Conservation (phyloP, 164 flowering plant genomes). For the Cinnamomum chago region DNA sequence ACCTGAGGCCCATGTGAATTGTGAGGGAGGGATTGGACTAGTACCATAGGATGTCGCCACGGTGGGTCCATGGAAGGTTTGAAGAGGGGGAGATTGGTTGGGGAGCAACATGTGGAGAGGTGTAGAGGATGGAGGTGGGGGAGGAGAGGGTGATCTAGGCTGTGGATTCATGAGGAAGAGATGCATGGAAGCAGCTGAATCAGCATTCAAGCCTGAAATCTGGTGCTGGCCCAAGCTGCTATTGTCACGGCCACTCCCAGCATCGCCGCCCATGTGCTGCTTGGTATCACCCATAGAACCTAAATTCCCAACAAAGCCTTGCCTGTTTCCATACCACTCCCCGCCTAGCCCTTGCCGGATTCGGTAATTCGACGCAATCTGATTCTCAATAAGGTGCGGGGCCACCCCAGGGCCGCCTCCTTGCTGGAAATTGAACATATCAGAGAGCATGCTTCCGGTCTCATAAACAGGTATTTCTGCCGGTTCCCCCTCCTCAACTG, state of each 20-base stretch:
- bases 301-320: conserved; percentile 22
- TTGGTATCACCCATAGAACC: conserved; percentile 31
- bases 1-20: conserved; percentile 27
- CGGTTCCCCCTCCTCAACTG: conserved; percentile 38
- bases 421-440: conserved; percentile 73
- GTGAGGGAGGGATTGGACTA: conserved; percentile 4
- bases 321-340: conserved; percentile 45
- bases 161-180: conserved; percentile 84
- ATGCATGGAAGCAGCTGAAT: conserved; percentile 90
- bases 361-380: conserved; percentile 29
- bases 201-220: conserved; percentile 62
- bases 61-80: conserved; percentile 17
- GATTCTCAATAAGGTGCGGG: conserved; percentile 38
- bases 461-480: conserved; percentile 40
- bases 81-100: conserved; percentile 26
- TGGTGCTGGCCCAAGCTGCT: conserved; percentile 28
- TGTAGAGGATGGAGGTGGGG: conserved; percentile 26
- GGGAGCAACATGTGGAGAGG: conserved; percentile 54
- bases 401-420: conserved; percentile 20
- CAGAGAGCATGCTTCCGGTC: conserved; percentile 65
- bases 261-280: not conserved
- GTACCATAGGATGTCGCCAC: not conserved
- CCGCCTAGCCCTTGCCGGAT: conserved; percentile 17
- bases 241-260: not conserved
- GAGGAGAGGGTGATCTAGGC: conserved; percentile 45